Percentiles rank a stretch among this genome's conserved stretches.
phyloP scores from a whole-genome alignment of 2,329 filamentous ascomycete genomes.

The Clarireedia hainanense region DNA sequence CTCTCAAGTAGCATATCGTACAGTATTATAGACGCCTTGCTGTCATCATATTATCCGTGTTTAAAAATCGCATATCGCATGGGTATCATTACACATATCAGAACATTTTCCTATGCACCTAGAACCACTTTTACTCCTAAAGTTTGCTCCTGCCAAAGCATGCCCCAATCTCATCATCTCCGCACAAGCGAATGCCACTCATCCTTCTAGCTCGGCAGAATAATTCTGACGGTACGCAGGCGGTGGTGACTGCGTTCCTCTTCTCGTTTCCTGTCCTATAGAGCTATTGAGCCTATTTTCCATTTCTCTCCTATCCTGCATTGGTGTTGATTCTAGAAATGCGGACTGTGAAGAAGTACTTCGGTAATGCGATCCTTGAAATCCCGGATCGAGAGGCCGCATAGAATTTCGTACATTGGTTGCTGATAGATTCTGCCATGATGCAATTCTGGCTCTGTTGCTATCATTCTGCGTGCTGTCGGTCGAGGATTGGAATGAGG shows the following conservation, averaged over 20 bases:
- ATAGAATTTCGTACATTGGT: neutral
- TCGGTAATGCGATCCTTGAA: neutral
- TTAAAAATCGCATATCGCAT: neutral
- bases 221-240: neutral
- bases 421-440: neutral
- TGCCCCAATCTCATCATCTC: neutral
- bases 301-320: neutral
- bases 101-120: neutral
- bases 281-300: neutral
- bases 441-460: neutral
- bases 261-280: neutral
- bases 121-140: neutral
- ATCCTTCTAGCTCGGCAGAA: slow-evolving; percentile 6
- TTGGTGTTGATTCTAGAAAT: neutral
- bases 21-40: neutral
- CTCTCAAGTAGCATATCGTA: too few relatives aligned
- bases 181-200: neutral
- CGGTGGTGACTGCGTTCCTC: neutral
- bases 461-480: neutral
- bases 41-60: neutral
- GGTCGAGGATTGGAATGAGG: neutral
- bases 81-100: neutral
- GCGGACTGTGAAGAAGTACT: neutral
- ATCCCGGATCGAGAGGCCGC: neutral
- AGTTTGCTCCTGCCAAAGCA: neutral